A percentile compares a stretch with the other conserved stretches of the same genome.
phyloP scores from a whole-genome alignment of 177 flowering plant genomes.

The Vitis hybrid region DNA sequence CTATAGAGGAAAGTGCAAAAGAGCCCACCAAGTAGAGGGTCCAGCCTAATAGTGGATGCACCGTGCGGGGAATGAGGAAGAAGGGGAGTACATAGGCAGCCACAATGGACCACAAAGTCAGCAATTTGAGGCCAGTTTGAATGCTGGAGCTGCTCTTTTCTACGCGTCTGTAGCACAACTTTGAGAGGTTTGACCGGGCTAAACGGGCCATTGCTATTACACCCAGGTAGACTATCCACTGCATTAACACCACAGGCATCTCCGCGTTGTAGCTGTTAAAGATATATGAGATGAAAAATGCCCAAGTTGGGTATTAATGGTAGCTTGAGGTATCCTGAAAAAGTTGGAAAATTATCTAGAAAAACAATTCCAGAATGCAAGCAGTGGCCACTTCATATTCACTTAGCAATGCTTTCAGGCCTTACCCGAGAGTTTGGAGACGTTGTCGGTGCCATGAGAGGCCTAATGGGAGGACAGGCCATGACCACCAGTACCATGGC shows the following conservation, averaged over 20 bases:
- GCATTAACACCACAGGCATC: conserved; percentile 51
- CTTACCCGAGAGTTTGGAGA: conserved; percentile 74
- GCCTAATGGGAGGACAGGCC: conserved; percentile 94
- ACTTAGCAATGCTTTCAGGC: too few species aligned
- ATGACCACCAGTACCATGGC: conserved; percentile 99
- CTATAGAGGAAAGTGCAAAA: conserved; percentile 50
- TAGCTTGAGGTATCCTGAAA: too few species aligned
- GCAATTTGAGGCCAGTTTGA: conserved; percentile 51
- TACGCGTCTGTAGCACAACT: conserved; percentile 63
- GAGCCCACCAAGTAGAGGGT: conserved; percentile 69
- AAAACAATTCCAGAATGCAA: too few species aligned
- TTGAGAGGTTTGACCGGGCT: conserved; percentile 67
- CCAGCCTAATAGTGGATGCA: conserved; percentile 90
- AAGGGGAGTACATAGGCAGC: conserved; percentile 67
- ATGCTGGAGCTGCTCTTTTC: conserved; percentile 51
- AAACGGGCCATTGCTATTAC: conserved; percentile 57
- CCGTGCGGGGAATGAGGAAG: conserved; percentile 70
- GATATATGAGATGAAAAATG: not conserved
- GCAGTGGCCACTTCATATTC: too few species aligned
- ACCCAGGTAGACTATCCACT: conserved; percentile 52
- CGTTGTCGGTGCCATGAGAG: conserved; percentile 83
- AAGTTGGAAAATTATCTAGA: too few species aligned
- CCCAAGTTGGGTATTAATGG: too few species aligned
- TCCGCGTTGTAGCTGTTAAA: conserved; percentile 66
- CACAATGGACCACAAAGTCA: conserved; percentile 66